These are phyloP conservation scores for Fennellomyces sp. DNA, from an alignment of 371 early-diverging fungal species.

Conservation along the genomic window DNA sequence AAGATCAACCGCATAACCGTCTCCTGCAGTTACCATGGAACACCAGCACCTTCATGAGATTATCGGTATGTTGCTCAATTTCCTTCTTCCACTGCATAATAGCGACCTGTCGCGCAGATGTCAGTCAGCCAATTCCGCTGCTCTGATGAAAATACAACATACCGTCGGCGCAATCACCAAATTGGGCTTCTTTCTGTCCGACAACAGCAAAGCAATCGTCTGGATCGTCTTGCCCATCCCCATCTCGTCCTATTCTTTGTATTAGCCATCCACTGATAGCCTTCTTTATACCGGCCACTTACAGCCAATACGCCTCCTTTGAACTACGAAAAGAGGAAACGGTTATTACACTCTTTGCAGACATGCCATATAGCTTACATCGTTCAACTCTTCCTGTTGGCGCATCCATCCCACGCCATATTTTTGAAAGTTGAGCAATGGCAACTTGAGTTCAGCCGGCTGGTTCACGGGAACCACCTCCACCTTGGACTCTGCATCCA, in stretches of 20 bases:
- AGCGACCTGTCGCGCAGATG: conserved; percentile 70
- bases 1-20: background rate
- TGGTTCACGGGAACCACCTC: conserved; percentile 58
- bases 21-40: conserved; percentile 84
- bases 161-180: conserved; percentile 86
- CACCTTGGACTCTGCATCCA: conserved; percentile 42
- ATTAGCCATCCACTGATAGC: background rate
- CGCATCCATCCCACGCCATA: conserved; percentile 88
- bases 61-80: conserved; percentile 72
- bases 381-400: conserved; percentile 63
- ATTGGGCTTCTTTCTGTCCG: conserved; percentile 71
- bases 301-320: conserved; percentile 84
- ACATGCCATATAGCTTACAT: too few relatives aligned
- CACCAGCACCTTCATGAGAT: conserved; percentile 64
- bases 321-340: conserved; percentile 53
- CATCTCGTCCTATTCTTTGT: conserved; percentile 79
- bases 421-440: conserved; percentile 87
- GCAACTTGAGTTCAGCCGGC: conserved; percentile 72
- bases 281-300: conserved; percentile 5
- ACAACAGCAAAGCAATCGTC: conserved; percentile 84
- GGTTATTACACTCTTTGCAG: too few relatives aligned
- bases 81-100: conserved; percentile 91
- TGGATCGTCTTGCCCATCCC: conserved; percentile 99
- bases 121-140: background rate
- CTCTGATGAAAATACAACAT: conserved; percentile 4